Conservation (phyloP, 495 filamentous ascomycete species). For the Talaromyces wortmannii region DNA sequence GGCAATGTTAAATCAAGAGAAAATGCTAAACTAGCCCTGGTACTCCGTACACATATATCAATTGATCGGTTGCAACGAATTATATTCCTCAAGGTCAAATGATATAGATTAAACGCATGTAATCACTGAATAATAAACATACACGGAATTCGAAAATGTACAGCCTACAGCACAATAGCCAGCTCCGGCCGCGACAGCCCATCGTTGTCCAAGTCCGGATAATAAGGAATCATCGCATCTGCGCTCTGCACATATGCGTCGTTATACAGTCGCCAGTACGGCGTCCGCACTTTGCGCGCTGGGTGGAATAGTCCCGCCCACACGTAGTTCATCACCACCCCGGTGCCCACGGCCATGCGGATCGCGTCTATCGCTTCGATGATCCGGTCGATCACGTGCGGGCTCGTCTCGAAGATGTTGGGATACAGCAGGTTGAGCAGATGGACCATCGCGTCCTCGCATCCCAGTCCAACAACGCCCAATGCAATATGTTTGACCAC, state of each 20-base stretch:
- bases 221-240: conserved; percentile 94
- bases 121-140: background rate
- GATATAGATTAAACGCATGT: too few species aligned
- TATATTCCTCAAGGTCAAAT: too few species aligned
- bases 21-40: too few species aligned
- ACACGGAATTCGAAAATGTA: background rate
- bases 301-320: conserved; percentile 98
- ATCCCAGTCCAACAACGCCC: conserved; percentile 93
- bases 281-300: conserved; percentile 83
- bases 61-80: background rate
- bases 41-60: background rate
- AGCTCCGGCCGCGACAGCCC: conserved; percentile 69
- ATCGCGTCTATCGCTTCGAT: conserved; percentile 97
- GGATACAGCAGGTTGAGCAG: conserved; percentile 93
- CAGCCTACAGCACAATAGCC: conserved; percentile 67
- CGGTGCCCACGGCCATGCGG: conserved; percentile 86
- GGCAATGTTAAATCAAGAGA: too few species aligned
- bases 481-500: conserved; percentile 97
- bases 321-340: conserved; percentile 90
- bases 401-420: conserved; percentile 96
- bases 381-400: conserved; percentile 97
- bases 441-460: conserved; percentile 98
- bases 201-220: conserved; percentile 75
- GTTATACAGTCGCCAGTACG: conserved; percentile 95
- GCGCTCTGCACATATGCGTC: conserved; percentile 92